Conservation (phyloP, 306 rosid genomes). For the Begonia loranthoides region DNA sequence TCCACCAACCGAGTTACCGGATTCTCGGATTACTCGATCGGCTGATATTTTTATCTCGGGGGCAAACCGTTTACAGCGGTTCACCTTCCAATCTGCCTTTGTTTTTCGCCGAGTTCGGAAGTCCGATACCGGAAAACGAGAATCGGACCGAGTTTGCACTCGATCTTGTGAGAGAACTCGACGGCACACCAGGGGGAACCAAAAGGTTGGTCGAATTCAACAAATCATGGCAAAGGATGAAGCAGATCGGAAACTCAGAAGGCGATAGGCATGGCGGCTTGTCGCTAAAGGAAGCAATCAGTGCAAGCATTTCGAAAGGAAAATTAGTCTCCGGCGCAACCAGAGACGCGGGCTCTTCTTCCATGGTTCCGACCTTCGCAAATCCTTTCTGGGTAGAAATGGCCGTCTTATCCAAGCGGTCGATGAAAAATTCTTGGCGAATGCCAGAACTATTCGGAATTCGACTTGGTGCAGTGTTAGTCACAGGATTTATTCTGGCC, state of each 20-base stretch:
- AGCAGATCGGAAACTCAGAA: slow-evolving; percentile 11
- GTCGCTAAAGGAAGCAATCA: slow-evolving; percentile 77
- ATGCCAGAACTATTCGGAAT: slow-evolving; percentile 72
- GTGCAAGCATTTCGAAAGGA: slow-evolving; percentile 72
- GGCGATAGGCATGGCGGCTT: slow-evolving; percentile 1
- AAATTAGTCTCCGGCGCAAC: slow-evolving; percentile 75
- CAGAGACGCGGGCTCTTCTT: slow-evolving; percentile 19
- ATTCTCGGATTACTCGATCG: slow-evolving; percentile 71
- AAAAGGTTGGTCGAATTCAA: slow-evolving; percentile 67
- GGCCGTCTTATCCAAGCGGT: slow-evolving; percentile 46
- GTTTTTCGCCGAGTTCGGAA: slow-evolving; percentile 68
- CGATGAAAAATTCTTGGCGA: slow-evolving; percentile 38
- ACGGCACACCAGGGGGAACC: slow-evolving; percentile 70
- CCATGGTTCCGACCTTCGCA: slow-evolving; percentile 65
- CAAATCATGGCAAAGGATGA: slow-evolving; percentile 74
- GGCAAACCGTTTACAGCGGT: slow-evolving; percentile 83
- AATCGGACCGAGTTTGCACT: slow-evolving; percentile 87
- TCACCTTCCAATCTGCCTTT: slow-evolving; percentile 44
- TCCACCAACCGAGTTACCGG: slow-evolving; percentile 86
- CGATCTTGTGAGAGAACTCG: slow-evolving; percentile 75
- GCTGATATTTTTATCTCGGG: slow-evolving; percentile 60
- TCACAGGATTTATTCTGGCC: slow-evolving; percentile 74
- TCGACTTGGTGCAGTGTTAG: slow-evolving; percentile 57
- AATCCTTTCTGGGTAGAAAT: slow-evolving; percentile 64
- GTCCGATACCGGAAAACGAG: slow-evolving; percentile 76